phyloP scores from a whole-genome alignment of 805 yeast genomes.

The Candida andamanensis region DNA sequence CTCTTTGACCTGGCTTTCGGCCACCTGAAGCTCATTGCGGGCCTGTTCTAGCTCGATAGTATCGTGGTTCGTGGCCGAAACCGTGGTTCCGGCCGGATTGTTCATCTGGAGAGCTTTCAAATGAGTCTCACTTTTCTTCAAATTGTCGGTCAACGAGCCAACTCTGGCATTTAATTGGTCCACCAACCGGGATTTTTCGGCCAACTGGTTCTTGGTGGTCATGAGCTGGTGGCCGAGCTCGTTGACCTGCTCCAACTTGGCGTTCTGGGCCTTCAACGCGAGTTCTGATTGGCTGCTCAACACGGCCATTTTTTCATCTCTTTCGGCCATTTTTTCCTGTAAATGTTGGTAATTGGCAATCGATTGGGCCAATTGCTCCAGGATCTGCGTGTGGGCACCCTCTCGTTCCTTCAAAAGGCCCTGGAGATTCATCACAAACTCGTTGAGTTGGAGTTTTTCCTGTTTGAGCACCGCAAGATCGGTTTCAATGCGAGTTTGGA shows the following conservation, averaged over 20 bases:
- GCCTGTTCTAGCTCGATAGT: slow-evolving; percentile 10
- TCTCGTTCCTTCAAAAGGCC: slow-evolving; percentile 59
- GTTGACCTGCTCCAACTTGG: slow-evolving; percentile 55
- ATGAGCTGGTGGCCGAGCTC: slow-evolving; percentile 43
- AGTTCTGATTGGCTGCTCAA: slow-evolving; percentile 53
- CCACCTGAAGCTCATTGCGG: slow-evolving; percentile 44
- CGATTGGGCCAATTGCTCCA: slow-evolving; percentile 44
- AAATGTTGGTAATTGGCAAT: slow-evolving; percentile 41
- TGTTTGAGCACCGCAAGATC: slow-evolving; percentile 50
- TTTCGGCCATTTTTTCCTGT: slow-evolving; percentile 44
- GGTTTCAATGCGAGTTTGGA: slow-evolving; percentile 45
- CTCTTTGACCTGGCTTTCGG: slow-evolving; percentile 55
- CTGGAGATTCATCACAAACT: slow-evolving; percentile 57
- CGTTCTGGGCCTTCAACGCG: slow-evolving; percentile 48
- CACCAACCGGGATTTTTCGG: slow-evolving; percentile 33
- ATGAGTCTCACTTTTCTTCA: slow-evolving; percentile 17
- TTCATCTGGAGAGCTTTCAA: slow-evolving; percentile 15
- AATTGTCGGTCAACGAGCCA: slow-evolving; percentile 15
- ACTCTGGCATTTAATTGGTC: slow-evolving; percentile 38
- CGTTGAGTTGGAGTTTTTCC: slow-evolving; percentile 57
- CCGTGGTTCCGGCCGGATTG: slow-evolving; percentile 2
- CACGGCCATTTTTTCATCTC: slow-evolving; percentile 49
- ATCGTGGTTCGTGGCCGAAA: slow-evolving; percentile 6
- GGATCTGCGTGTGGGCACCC: slow-evolving; percentile 42
- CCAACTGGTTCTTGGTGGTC: slow-evolving; percentile 36